Conservation (phyloP, 73 alveolate species). For the Paramecium sonneborni region DNA sequence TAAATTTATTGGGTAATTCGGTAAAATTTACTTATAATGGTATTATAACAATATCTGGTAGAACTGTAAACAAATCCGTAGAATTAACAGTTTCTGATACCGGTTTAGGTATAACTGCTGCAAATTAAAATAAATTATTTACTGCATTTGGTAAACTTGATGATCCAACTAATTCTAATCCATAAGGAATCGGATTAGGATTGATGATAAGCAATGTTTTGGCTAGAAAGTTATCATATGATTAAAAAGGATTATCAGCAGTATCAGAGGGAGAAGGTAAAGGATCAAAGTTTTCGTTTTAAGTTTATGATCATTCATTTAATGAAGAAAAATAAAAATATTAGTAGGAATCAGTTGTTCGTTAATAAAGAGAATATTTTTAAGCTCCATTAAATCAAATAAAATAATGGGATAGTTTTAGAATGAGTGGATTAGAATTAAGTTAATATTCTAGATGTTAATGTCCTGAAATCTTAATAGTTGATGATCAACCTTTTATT, state of each 20-base stretch:
- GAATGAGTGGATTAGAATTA: conserved; percentile 49
- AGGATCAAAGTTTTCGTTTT: conserved; percentile 56
- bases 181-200: conserved; percentile 81
- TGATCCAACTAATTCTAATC: conserved; percentile 63
- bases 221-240: conserved; percentile 64
- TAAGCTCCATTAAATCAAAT: neutral
- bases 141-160: conserved; percentile 79
- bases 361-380: neutral
- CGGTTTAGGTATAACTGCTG: conserved; percentile 69
- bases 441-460: conserved; percentile 32
- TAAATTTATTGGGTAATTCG: conserved; percentile 59
- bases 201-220: conserved; percentile 70
- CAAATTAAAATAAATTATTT: conserved; percentile 63
- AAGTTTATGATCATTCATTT: neutral
- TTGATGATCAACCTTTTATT: conserved; percentile 31
- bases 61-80: neutral
- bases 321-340: neutral
- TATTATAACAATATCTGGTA: neutral
- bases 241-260: conserved; percentile 33
- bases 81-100: conserved; percentile 57
- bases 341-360: conserved; percentile 3
- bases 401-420: conserved; percentile 10
- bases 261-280: conserved; percentile 58
- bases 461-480: conserved; percentile 44
- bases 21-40: conserved; percentile 60